Percentiles rank a stretch among this genome's conserved stretches.
phyloP scores from a whole-genome alignment of 345 rosid species.

The Eucalyptus guilfoylei region DNA sequence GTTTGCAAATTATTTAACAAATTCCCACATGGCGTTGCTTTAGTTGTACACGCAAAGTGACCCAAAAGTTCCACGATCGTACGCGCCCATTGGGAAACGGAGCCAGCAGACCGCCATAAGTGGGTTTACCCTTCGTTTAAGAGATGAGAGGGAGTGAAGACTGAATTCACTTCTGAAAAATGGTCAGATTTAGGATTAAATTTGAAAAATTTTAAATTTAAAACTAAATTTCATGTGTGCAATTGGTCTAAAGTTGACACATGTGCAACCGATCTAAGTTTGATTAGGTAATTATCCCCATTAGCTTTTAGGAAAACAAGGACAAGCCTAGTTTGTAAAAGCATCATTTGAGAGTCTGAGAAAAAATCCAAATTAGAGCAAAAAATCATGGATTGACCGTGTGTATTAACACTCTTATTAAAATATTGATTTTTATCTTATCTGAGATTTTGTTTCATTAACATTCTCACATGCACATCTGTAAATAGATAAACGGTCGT shows the following conservation, averaged over 20 bases:
- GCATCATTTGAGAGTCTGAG: not conserved
- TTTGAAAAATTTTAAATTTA: too few relatives aligned
- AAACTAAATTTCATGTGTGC: too few relatives aligned
- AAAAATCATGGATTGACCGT: not conserved
- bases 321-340: not conserved
- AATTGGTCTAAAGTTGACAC: not conserved
- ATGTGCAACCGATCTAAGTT: not conserved
- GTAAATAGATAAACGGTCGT: fast-evolving
- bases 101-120: not conserved
- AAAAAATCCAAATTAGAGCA: not conserved
- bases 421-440: not conserved
- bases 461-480: fast-evolving
- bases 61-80: not conserved
- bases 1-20: not conserved
- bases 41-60: not conserved
- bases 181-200: not conserved
- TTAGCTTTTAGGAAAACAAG: not conserved
- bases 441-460: not conserved
- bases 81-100: not conserved
- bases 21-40: not conserved
- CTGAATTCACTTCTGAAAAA: not conserved
- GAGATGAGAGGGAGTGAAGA: not conserved
- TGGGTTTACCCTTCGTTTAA: not conserved
- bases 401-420: not conserved
- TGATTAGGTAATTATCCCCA: not conserved